Evolutionary conservation across 169 alveolate genomes (phyloP), one percentile per base, ranked within the genome.

Genomic region (Cryptosporidium xiaoi): DNA sequence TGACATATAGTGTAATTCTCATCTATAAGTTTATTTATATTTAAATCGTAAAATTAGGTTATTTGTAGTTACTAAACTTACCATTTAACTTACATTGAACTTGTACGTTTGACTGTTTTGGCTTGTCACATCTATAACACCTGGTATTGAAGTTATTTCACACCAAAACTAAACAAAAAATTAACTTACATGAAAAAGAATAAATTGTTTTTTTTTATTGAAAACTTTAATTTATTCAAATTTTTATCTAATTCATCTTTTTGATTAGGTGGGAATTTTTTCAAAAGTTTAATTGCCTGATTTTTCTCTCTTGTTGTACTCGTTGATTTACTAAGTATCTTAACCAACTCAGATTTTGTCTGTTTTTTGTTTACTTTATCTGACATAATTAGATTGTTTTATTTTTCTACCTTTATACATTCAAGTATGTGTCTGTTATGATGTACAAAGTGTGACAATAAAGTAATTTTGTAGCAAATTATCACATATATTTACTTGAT

Each of bases 61-160:
- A 4, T 13, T 65, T 44, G 7, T 31, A 34, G 29, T 27, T 71
- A 53, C 8, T 18, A n/a, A 7, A 62, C 87, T 77, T 48, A 77
- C 87, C 87, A 18, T 77, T 77, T 29, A 77, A 48, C 24, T 56
- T 62, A 60, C 87, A 77, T n/a, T 29, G 18, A 44, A 77, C 71
- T 46, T 77, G 87, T 31, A 62, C 40, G 64, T 77, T 77, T 7
- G 87, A 77, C 33, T 77, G 87, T 36, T 77, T 77, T 34, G 87
- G 87, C 64, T 77, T 77, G 18, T 77, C 87, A 24, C 87, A 77
- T 60, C 87, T 77, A 77, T 16, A 77, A 40, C 87, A 77, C 31
- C 87, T 60, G 6, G 15, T 8, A 16, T 34, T 18, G 33, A 44
- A 66, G 36, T 44, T 34, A 66, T 24, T 24, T 27, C 7, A 15